Percentiles rank a stretch among this genome's conserved stretches.
phyloP scores from a whole-genome alignment of 768 basidiomycete species.

The Suillus subluteus region DNA sequence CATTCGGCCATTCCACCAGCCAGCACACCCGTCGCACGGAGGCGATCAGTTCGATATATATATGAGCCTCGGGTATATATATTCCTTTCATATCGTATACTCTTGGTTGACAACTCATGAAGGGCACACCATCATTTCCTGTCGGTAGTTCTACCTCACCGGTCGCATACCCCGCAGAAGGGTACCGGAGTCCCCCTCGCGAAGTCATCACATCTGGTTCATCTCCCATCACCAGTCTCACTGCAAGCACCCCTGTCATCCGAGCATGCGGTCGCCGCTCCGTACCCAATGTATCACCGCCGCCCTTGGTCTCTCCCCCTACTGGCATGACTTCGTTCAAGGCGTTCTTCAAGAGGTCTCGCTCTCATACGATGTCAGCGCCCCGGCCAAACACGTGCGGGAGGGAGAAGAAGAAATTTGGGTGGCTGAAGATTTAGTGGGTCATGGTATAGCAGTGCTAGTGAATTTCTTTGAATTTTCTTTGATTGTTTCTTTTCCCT shows the following conservation, averaged over 20 bases:
- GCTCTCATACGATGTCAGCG: conserved; percentile 24
- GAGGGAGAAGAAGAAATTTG: conserved; percentile 33
- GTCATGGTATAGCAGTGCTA: not conserved
- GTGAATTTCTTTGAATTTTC: not conserved
- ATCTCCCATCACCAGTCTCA: conserved; percentile 6
- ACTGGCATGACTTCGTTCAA: conserved; percentile 26
- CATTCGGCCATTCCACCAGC: conserved; percentile 2
- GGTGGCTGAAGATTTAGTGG: conserved; percentile 34
- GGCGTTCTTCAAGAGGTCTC: conserved; percentile 32
- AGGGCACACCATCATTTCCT: conserved; percentile 35
- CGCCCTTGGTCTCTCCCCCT: conserved; percentile 20
- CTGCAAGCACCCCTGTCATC: conserved; percentile 14
- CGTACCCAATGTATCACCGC: conserved; percentile 20
- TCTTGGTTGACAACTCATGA: conserved; percentile 14
- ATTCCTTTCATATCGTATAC: not conserved
- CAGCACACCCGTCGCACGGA: not conserved
- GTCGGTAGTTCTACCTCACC: conserved; percentile 35
- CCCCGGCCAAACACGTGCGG: conserved; percentile 20
- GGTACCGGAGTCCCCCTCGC: conserved; percentile 33
- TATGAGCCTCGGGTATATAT: conserved; percentile 29
- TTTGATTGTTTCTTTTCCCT: not conserved
- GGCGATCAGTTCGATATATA: conserved; percentile 28
- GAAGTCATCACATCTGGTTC: conserved; percentile 10
- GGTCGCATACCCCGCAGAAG: conserved; percentile 32
- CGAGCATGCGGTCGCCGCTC: conserved; percentile 22